Percentiles rank a stretch among this genome's conserved stretches.
Evolutionary conservation across 2,329 filamentous ascomycete species (phyloP).

Genomic region (Neonectria ditissima): DNA sequence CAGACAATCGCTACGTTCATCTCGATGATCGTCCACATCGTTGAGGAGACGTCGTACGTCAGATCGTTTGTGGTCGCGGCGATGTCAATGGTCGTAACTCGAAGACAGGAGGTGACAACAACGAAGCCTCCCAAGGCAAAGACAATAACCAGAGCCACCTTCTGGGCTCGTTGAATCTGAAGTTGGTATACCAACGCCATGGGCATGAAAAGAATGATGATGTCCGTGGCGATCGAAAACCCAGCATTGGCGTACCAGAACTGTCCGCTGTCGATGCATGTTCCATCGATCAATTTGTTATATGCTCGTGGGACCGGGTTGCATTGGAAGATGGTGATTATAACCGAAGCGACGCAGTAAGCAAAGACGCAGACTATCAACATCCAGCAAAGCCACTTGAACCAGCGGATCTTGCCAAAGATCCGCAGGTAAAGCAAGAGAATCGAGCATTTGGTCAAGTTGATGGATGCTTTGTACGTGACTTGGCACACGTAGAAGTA

Average conservation of each 20-base stretch:
- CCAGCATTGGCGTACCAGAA: constrained; percentile 62
- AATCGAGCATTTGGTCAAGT: constrained; percentile 49
- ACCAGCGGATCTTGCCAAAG: constrained; percentile 45
- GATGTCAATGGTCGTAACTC: constrained; percentile 47
- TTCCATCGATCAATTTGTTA: constrained; percentile 54
- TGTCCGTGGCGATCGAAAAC: constrained; percentile 59
- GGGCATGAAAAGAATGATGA: constrained; percentile 58
- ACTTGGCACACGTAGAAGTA: constrained; percentile 45
- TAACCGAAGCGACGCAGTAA: constrained; percentile 46
- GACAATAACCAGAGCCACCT: constrained; percentile 51
- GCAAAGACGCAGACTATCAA: constrained; percentile 41
- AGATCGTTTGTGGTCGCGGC: constrained; percentile 44
- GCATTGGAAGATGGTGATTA: constrained; percentile 46
- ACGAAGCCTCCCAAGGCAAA: constrained; percentile 54
- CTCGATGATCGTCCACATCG: constrained; percentile 55
- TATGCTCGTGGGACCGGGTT: constrained; percentile 54
- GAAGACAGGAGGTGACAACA: constrained; percentile 47
- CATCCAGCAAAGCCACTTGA: constrained; percentile 43
- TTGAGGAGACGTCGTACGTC: constrained; percentile 50
- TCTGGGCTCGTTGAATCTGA: constrained; percentile 53
- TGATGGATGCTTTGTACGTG: constrained; percentile 49
- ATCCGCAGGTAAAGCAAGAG: constrained; percentile 50
- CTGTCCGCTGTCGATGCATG: constrained; percentile 56
- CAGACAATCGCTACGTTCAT: constrained; percentile 55
- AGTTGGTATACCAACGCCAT: constrained; percentile 58